phyloP scores from a whole-genome alignment of 768 basidiomycete species.

The Lentinula sp. region DNA sequence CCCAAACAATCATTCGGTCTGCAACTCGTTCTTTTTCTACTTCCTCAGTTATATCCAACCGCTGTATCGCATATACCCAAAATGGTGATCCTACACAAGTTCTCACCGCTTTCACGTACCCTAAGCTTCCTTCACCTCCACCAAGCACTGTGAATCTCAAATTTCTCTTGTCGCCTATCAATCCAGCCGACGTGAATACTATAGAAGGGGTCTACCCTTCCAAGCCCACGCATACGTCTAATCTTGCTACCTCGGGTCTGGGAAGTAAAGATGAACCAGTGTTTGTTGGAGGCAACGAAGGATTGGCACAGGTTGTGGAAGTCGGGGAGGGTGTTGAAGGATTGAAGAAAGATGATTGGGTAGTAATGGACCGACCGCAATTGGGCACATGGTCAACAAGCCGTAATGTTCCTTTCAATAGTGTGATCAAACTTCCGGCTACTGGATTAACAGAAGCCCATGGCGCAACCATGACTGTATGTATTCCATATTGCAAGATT shows the following conservation, averaged over 20 bases:
- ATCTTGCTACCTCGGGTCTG: constrained; percentile 25
- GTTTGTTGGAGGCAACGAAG: constrained; percentile 74
- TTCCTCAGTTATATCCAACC: constrained; percentile 28
- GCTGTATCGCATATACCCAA: constrained; percentile 60
- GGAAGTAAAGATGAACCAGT: constrained; percentile 30
- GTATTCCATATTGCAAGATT: constrained; percentile 12
- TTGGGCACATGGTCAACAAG: constrained; percentile 70
- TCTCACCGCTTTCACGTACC: constrained; percentile 46
- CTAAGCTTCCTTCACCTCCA: constrained; percentile 44
- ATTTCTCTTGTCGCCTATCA: constrained; percentile 68
- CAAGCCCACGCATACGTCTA: constrained; percentile 38
- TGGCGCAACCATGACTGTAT: constrained; percentile 72
- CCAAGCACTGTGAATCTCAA: constrained; percentile 58
- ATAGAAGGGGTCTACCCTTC: constrained; percentile 80
- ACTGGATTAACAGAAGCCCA: constrained; percentile 48
- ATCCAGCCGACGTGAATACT: constrained; percentile 79
- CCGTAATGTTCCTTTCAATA: constrained; percentile 44
- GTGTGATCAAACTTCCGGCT: constrained; percentile 57
- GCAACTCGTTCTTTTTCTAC: constrained; percentile 21
- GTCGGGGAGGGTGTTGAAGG: constrained; percentile 49
- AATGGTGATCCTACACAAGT: constrained; percentile 62
- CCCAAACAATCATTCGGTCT: neutral
- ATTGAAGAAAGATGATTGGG: constrained; percentile 61
- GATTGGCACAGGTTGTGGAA: constrained; percentile 58
- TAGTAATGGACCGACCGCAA: constrained; percentile 63